These are phyloP conservation scores for Alisma plantagoaquatica DNA, from an alignment of 106 monocot genomes.

Conservation along the genomic window DNA sequence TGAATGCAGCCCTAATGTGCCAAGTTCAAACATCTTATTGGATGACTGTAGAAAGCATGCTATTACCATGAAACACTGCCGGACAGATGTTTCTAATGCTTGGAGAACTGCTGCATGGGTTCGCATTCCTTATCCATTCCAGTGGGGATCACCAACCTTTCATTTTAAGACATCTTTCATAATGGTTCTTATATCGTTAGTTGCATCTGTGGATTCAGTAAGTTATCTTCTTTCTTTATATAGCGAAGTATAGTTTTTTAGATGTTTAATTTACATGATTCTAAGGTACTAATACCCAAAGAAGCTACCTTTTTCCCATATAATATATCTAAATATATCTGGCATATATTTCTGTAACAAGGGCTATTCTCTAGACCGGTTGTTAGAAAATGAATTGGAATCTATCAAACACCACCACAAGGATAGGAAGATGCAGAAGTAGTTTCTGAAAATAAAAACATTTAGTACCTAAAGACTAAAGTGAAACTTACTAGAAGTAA, in stretches of 20 bases:
- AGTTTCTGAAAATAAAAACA: too few relatives aligned
- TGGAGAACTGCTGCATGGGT: slow-evolving; percentile 85
- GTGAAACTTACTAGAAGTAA: too few relatives aligned
- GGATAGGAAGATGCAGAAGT: too few relatives aligned
- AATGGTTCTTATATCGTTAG: slow-evolving; percentile 75
- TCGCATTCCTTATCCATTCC: slow-evolving; percentile 91
- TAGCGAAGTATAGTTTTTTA: too few relatives aligned
- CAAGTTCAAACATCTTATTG: slow-evolving; percentile 81
- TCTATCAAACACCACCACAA: too few relatives aligned
- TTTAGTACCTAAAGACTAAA: too few relatives aligned
- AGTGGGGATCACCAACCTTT: slow-evolving; percentile 87
- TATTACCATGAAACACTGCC: slow-evolving; percentile 60
- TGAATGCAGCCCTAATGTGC: slow-evolving; percentile 70
- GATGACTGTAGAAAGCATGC: slow-evolving; percentile 70
- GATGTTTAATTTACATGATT: too few relatives aligned
- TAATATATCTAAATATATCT: neutral
- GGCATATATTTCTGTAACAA: neutral
- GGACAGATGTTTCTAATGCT: slow-evolving; percentile 92
- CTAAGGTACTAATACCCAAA: too few relatives aligned
- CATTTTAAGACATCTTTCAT: slow-evolving; percentile 78
- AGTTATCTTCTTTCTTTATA: too few relatives aligned
- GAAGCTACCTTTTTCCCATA: neutral
- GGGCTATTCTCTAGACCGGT: neutral
- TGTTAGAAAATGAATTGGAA: too few relatives aligned
- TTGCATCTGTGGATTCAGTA: slow-evolving; percentile 92